These are phyloP conservation scores for Capronia coronata DNA, from an alignment of 2,329 filamentous ascomycete genomes.

Conservation along the genomic window DNA sequence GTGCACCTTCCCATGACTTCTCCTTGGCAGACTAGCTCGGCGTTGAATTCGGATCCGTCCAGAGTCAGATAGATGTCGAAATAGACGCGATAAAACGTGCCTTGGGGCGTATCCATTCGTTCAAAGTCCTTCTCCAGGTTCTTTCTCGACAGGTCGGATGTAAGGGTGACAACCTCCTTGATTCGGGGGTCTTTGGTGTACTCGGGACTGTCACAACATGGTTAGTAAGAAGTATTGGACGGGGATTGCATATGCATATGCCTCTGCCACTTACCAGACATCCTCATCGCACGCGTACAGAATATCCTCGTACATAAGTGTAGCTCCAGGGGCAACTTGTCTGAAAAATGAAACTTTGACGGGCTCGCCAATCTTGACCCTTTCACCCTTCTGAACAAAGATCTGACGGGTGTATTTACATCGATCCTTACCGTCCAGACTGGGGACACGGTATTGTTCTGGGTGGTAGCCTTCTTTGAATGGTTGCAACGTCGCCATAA, in stretches of 20 bases:
- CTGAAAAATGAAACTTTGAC: constrained; percentile 99
- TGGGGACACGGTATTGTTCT: constrained; percentile 94
- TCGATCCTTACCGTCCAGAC: constrained; percentile 90
- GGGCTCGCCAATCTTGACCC: constrained; percentile 97
- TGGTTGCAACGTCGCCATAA: constrained; percentile 96
- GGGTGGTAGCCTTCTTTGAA: constrained; percentile 99
- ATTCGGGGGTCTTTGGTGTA: constrained; percentile 99
- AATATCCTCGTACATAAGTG: constrained; percentile 98
- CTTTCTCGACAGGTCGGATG: constrained; percentile 92
- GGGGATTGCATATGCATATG: neutral
- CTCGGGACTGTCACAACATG: constrained; percentile 53
- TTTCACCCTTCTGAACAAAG: constrained; percentile 96
- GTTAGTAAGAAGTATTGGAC: constrained; percentile 7
- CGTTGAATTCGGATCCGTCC: constrained; percentile 95
- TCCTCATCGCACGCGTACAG: constrained; percentile 97
- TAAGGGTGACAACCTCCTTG: constrained; percentile 97
- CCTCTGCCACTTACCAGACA: constrained; percentile 49
- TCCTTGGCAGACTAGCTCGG: constrained; percentile 96
- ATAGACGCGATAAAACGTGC: constrained; percentile 79
- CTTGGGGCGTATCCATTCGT: constrained; percentile 97
- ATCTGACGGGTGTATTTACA: constrained; percentile 99
- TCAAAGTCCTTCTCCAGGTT: constrained; percentile 99
- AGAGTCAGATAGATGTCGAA: constrained; percentile 77
- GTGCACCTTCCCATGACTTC: constrained; percentile 98
- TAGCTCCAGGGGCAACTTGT: constrained; percentile 92